Percentiles rank a stretch among this genome's conserved stretches.
phyloP scores from a whole-genome alignment of 345 rosid species.

The Sonneratia alba region DNA sequence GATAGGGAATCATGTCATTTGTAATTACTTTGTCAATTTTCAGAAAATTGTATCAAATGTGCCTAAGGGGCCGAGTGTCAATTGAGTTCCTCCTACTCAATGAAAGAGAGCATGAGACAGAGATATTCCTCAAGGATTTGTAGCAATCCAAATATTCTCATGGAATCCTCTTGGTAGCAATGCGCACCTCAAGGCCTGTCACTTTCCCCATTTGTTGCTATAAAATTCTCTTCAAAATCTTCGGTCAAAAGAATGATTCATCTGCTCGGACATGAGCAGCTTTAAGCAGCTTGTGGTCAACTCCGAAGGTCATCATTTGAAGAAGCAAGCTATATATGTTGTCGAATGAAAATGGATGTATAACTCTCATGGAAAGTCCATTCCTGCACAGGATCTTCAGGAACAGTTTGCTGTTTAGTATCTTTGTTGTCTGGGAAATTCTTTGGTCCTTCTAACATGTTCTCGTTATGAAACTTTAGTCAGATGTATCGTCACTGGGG shows the following conservation, averaged over 20 bases:
- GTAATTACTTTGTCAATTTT: not conserved
- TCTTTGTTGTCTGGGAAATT: conserved; percentile 74
- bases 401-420: conserved; percentile 67
- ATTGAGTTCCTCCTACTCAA: conserved; percentile 14
- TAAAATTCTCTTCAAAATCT: conserved; percentile 11
- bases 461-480: conserved; percentile 78
- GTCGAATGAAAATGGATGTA: conserved; percentile 45
- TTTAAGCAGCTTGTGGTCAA: conserved; percentile 38
- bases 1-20: not conserved
- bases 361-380: conserved; percentile 27
- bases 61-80: conserved; percentile 3
- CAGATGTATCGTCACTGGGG: conserved; percentile 36
- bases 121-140: conserved; percentile 52
- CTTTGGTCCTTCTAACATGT: conserved; percentile 89
- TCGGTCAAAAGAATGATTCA: not conserved
- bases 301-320: conserved; percentile 46
- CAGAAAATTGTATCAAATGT: conserved; percentile 9
- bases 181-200: conserved; percentile 13
- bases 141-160: conserved; percentile 38
- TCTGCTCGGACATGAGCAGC: not conserved
- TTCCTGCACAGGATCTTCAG: conserved; percentile 47
- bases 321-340: conserved; percentile 53
- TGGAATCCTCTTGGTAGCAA: conserved; percentile 26
- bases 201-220: conserved; percentile 7
- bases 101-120: conserved; percentile 20